Base-by-base conservation (phyloP, 192 early-diverging fungal genomes). In the Rhizophlyctis rosea region DNA sequence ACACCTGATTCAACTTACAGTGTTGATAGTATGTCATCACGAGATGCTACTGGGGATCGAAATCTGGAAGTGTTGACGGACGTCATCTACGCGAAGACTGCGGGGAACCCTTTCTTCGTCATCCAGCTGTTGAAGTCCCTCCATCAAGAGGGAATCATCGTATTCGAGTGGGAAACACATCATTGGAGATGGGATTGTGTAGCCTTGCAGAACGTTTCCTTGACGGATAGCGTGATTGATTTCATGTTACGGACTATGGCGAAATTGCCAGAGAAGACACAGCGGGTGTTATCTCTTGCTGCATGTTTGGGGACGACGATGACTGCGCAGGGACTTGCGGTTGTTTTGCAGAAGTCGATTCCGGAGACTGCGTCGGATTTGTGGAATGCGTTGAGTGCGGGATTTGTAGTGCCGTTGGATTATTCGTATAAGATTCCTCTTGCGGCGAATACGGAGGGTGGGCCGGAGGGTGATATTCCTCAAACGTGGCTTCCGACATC, bases 231-330 rank as follows among this genome's bases (percentile, higher is more conserved):
- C 47, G 68, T 73, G 1, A 59, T 73, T 11, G 71, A 73, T 31
- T 51, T 73, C 11, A 51, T 73, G 39, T 48, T 69, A 18, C 35
- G 54, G 3, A 50, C 36, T 14, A 70, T 73, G 55, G 51, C 47
- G 14, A 57, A 71, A 47, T 62, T 73, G 4, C 35, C 67, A 25
- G 35, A 53, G 9, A 39, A 32, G 16, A 44, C 62, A 5, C 62
- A 67, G 29, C 52, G 54, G 21, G 67, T 73, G 28, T 34, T 73
- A 13, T 24, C 29, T 18, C 49, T 73, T 9, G 71, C 71, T n/a
- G 57, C 67, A 14, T 73, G 71, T 34, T 64, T 73, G n/a, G 71
- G 71, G n/a, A 64, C 71, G 52, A 24, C 35, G 14, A 71, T 73
- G 47, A 60, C 55, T 14, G 59, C 64, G 21, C 49, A 60, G 21